These are phyloP conservation scores for Pseudoscleropodium purum DNA, from an alignment of 225 moss, liverwort and hornwort genomes.

Conservation along the genomic window DNA sequence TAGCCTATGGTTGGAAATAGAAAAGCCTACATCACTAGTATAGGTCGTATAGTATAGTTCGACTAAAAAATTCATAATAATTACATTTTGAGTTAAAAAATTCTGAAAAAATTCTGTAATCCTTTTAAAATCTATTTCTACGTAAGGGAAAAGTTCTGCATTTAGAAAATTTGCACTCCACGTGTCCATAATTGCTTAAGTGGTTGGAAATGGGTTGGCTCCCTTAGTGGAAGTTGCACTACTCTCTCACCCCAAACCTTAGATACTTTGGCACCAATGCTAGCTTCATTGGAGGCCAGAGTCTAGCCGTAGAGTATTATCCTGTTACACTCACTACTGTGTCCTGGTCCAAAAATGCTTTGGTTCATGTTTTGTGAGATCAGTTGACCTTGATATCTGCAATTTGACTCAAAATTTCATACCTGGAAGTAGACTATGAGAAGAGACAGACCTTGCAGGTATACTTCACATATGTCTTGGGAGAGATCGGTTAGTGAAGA, in stretches of 20 bases:
- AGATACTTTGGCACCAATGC: background rate
- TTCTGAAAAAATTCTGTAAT: too few species aligned
- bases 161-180: too few species aligned
- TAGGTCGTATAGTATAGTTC: too few species aligned
- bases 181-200: too few species aligned
- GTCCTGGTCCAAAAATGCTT: background rate
- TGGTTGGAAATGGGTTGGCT: too few species aligned
- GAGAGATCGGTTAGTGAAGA: background rate
- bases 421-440: background rate
- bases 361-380: background rate
- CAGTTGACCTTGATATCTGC: background rate
- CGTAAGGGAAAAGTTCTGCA: too few species aligned
- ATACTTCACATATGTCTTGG: background rate
- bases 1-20: too few species aligned
- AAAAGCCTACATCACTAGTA: too few species aligned
- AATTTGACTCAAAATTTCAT: background rate
- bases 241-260: background rate
- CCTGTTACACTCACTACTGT: background rate
- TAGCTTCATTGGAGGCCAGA: background rate
- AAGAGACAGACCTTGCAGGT: background rate
- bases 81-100: too few species aligned
- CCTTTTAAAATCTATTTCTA: too few species aligned
- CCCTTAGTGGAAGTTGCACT: background rate
- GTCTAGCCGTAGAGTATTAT: background rate
- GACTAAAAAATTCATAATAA: too few species aligned